Evolutionary conservation across 768 basidiomycete species (phyloP).

Genomic region (Leccinum imitatum): DNA sequence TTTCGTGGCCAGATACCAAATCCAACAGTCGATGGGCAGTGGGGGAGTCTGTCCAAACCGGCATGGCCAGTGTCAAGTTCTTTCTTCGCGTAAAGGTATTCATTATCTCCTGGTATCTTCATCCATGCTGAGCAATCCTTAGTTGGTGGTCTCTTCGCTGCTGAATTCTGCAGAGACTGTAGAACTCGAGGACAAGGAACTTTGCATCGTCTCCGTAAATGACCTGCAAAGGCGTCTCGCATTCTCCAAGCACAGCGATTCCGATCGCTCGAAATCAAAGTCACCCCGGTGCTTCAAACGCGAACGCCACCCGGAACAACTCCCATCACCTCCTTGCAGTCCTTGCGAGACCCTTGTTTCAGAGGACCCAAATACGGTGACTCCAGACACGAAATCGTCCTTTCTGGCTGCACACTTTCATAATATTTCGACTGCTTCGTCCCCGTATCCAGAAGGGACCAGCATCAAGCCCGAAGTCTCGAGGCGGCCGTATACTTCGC

Average conservation of each 20-base stretch:
- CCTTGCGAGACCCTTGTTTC: constrained; percentile 13
- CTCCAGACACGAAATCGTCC: constrained; percentile 2
- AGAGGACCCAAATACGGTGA: constrained; percentile 10
- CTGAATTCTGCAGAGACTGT: constrained; percentile 57
- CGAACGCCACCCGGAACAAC: constrained; percentile 28
- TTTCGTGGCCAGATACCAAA: constrained; percentile 72
- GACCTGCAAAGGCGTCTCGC: constrained; percentile 67
- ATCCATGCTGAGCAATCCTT: constrained; percentile 21
- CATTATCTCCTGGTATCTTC: constrained; percentile 11
- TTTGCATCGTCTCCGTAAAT: constrained; percentile 67
- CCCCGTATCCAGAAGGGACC: constrained; percentile 30
- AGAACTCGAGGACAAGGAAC: constrained; percentile 68
- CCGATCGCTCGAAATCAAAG: constrained; percentile 52
- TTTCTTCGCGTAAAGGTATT: constrained; percentile 67
- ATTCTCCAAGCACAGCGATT: constrained; percentile 55
- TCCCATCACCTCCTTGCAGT: constrained; percentile 43
- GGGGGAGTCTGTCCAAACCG: constrained; percentile 72
- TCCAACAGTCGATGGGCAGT: constrained; percentile 74
- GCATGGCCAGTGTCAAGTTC: constrained; percentile 65
- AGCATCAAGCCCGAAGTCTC: constrained; percentile 32
- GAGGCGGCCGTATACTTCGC: constrained; percentile 70
- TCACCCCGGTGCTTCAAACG: constrained; percentile 49
- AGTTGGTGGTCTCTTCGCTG: constrained; percentile 47
- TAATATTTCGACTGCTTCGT: constrained; percentile 32
- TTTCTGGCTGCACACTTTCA: constrained; percentile 21